Base-by-base conservation (phyloP, 306 rosid species). In the Prinsepia uniflora region DNA sequence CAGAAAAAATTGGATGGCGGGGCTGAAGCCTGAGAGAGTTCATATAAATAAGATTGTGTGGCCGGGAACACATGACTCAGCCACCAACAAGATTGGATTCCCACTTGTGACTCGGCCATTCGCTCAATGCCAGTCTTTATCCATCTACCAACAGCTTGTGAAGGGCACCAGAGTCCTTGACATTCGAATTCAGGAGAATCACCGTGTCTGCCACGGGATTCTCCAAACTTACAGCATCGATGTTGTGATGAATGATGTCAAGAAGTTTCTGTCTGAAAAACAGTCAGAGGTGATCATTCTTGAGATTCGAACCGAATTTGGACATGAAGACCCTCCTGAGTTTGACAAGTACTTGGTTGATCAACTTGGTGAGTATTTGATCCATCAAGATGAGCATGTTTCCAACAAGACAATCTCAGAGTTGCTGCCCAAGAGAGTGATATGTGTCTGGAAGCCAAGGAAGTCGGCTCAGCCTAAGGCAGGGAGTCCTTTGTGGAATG, bases 1-100 rank as follows among this genome's bases (percentile, higher is more conserved):
- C 44, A 80, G 96, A 12, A 89, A 89, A 64, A 94, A 70, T 54
- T 94, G 97, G 98, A 94, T 94, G 96, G 46, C 70, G 0, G 79
- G 46, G 12, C 84, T 94, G 10, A 61, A 75, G 71, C 83, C 94
- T 0, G 84, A 90, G 2, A 86, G 78, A 39, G 6, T 86, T 10
- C 88, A 36, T 8, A 56, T 90, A 6, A 74, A 86, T 34, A 78
- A 86, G 80, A 84, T 94, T 2, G 86, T 94, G 0, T 94, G 98
- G 98, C 97, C 98, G 0, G 97, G 98, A 41, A 94, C 96, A 3
- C 98, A 90, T 46, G 92, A 94, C 66, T 94, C 98, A 1, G 97
- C 97, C 0, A 94, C 98, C 24, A 82, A 88, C 77, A 80, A 65
- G 65, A 90, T 93, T 47, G 98, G 98, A 3, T 8, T 93, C 61